Percentiles rank a stretch among this genome's conserved stretches.
Conservation (phyloP, 2,329 filamentous ascomycete genomes). For the Fusarium duplospermum region DNA sequence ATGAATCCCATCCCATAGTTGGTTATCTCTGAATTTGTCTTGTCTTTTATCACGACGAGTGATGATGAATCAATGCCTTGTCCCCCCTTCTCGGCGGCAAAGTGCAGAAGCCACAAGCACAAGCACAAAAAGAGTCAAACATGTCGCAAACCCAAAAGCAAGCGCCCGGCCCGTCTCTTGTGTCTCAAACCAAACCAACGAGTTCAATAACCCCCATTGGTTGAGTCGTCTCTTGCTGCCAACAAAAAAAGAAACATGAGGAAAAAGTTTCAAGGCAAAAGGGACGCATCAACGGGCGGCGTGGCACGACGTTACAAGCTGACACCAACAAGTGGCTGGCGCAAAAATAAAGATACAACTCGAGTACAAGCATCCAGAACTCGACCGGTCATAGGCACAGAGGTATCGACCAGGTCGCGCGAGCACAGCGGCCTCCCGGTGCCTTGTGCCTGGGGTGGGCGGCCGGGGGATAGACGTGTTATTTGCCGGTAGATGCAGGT, state of each 20-base stretch:
- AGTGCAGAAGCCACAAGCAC: background rate
- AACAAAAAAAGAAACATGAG: conserved; percentile 2
- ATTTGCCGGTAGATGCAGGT: conserved; percentile 41
- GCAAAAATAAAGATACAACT: conserved; percentile 5
- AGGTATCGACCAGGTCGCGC: conserved; percentile 13
- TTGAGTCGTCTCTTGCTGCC: background rate
- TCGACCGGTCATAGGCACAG: background rate
- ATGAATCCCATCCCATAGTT: background rate
- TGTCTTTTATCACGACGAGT: background rate
- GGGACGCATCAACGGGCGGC: conserved; percentile 5
- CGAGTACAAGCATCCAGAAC: background rate
- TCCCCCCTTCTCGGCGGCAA: background rate
- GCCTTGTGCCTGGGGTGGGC: conserved; percentile 34
- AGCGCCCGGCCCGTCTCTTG: background rate
- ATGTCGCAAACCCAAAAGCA: background rate
- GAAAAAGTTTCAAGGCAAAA: background rate
- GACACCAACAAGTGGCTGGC: background rate
- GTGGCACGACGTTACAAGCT: conserved; percentile 27
- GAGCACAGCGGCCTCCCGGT: conserved; percentile 30
- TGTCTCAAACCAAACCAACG: background rate
- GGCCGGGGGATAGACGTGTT: conserved; percentile 12
- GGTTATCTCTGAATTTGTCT: background rate
- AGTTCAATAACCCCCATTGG: background rate
- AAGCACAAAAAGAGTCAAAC: background rate
- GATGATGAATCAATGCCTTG: background rate